Conservation (phyloP, 2,329 filamentous ascomycete species). For the Chrysoporthe austroafricana region DNA sequence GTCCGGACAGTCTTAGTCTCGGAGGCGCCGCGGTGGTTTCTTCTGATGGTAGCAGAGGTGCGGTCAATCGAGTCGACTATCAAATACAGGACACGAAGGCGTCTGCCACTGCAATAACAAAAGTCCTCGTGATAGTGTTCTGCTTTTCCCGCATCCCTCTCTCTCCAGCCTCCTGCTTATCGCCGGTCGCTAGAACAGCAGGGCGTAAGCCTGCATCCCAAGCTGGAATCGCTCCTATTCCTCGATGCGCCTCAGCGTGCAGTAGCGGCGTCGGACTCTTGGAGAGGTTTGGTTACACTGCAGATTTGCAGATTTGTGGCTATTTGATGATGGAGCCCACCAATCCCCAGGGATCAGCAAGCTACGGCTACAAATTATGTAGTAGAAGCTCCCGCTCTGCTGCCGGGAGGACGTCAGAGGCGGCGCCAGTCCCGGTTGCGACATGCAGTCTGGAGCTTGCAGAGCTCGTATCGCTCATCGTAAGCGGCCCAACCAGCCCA, state of each 20-base stretch:
- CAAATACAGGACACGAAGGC: not conserved
- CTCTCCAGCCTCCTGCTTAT: not conserved
- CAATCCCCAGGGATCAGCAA: conserved; percentile 11
- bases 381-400: conserved; percentile 1
- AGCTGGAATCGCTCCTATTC: not conserved
- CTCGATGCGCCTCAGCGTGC: conserved; percentile 7
- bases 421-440: conserved; percentile 13
- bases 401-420: conserved; percentile 13
- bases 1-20: not conserved
- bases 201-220: not conserved
- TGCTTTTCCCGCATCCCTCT: not conserved
- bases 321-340: conserved; percentile 13
- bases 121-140: not conserved
- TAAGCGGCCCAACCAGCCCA: not conserved
- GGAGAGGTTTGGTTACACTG: conserved; percentile 24
- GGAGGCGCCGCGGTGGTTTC: not conserved
- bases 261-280: conserved; percentile 19
- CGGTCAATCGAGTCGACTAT: not conserved
- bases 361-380: conserved; percentile 15
- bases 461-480: conserved; percentile 12
- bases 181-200: not conserved
- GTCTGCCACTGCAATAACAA: not conserved
- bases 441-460: conserved; percentile 1
- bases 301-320: conserved; percentile 23
- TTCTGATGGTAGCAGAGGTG: conserved; percentile 1